Base-by-base conservation (phyloP, 2,329 filamentous ascomycete genomes). In the Chrysosporium keratinophilum region DNA sequence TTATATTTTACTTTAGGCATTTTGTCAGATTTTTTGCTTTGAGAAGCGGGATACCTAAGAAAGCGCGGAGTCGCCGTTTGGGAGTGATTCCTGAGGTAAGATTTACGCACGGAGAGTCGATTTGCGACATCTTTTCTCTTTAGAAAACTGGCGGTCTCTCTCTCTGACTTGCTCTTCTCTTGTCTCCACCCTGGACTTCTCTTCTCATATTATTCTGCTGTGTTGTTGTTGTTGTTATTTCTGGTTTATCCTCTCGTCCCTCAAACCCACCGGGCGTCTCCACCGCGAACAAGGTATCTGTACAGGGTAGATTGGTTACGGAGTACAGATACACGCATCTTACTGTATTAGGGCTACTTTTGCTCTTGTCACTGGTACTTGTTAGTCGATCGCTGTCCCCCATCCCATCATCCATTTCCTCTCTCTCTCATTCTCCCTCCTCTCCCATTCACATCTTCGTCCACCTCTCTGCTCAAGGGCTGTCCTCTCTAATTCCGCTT, bases 321-420 rank as follows among this genome's bases (percentile, higher is more conserved):
- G 40, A 35, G 49, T 51, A 43, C 49, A 23, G 49, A 51, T 51
- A 51, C 49, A 51, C 49, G 9, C 28, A 12, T n/a, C 15, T 3
- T 37, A 44, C 49, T 51, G 49, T 43, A 43, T 43, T 37, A 9
- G 12, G 10, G n/a, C 49, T 51, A 44, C 49, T 28, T 37, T 37
- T 37, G 35, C 28, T n/a, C 28, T 44, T 44, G 49, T 51, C 49
- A 51, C 49, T 43, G 49, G 49, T 51, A 51, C 49, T n/a, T 49
- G 48, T 42, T 39, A 31, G 19, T 40, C 19, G 9, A 31, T 50
- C 47, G 47, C 51, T 31, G 19, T 35, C 35, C 33, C 35, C 40
- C 11, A 3, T 46, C 23, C 37, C 43, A 28, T 28, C 23, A 7
- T 37, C 15, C 14, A 33, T 10, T 23, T 9, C 37, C 20, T 23